Evolutionary conservation across 345 rosid genomes (phyloP).

Genomic region (Capsella bursapastoris): DNA sequence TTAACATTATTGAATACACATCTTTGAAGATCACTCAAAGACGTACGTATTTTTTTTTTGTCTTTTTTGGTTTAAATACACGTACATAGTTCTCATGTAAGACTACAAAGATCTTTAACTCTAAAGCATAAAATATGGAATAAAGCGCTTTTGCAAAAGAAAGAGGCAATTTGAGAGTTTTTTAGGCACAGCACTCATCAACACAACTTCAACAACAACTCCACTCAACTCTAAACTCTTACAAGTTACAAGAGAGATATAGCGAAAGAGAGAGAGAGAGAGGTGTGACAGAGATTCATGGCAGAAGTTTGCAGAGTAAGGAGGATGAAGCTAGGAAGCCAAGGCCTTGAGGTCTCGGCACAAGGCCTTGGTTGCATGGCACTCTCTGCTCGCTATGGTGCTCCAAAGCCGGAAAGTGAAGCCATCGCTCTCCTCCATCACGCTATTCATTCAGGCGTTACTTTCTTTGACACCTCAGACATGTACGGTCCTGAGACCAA

Average conservation of each 20-base stretch:
- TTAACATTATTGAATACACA: no score
- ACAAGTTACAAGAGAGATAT: background rate
- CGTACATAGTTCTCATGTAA: background rate
- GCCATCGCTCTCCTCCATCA: slow-evolving; percentile 45
- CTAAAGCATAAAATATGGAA: no score
- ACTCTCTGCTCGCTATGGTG: slow-evolving; percentile 44
- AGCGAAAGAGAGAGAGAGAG: background rate
- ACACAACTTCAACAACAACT: background rate
- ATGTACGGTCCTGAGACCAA: slow-evolving; percentile 50
- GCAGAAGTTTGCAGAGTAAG: slow-evolving; percentile 7
- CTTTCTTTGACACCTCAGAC: slow-evolving; percentile 53
- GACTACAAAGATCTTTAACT: background rate
- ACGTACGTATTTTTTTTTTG: no score
- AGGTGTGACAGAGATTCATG: background rate
- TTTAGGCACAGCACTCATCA: background rate
- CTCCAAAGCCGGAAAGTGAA: slow-evolving; percentile 43
- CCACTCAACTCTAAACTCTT: background rate
- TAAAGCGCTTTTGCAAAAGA: background rate
- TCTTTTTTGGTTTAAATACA: no score
- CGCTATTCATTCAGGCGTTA: slow-evolving; percentile 45
- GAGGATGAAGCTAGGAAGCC: slow-evolving; percentile 32
- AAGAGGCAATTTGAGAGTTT: background rate
- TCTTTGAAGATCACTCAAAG: no score
- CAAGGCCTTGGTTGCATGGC: slow-evolving; percentile 54
- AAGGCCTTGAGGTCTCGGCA: slow-evolving; percentile 38